Conservation (phyloP, 768 basidiomycete species). For the Tephrocybe sp. region DNA sequence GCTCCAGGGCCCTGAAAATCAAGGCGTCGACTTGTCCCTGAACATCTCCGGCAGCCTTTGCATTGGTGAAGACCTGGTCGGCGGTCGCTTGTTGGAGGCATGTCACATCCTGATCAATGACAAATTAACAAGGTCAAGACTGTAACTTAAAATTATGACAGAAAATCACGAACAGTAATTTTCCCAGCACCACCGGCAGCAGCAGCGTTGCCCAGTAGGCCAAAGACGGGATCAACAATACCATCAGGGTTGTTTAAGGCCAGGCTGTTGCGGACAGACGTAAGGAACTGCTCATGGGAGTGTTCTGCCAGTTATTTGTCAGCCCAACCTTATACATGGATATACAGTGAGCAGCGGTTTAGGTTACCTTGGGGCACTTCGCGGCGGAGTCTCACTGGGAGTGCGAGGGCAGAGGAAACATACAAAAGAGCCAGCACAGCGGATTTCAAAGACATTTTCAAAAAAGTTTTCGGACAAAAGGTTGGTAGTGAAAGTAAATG, state of each 20-base stretch:
- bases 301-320: slow-evolving; percentile 41
- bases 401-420: slow-evolving; percentile 34
- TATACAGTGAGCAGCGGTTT: too few species aligned
- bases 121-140: neutral
- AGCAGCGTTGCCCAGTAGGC: slow-evolving; percentile 65
- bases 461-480: slow-evolving; percentile 14
- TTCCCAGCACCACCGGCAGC: slow-evolving; percentile 53
- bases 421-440: slow-evolving; percentile 34
- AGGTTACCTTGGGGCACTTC: slow-evolving; percentile 66
- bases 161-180: slow-evolving; percentile 40
- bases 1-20: slow-evolving; percentile 64
- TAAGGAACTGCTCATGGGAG: slow-evolving; percentile 61
- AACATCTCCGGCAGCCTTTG: slow-evolving; percentile 60
- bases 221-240: slow-evolving; percentile 64
- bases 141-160: neutral
- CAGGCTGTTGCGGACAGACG: slow-evolving; percentile 47
- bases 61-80: slow-evolving; percentile 73
- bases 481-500: slow-evolving; percentile 20
- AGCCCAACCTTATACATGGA: neutral
- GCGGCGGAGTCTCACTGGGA: slow-evolving; percentile 43
- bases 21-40: slow-evolving; percentile 57
- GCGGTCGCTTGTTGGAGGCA: slow-evolving; percentile 68
- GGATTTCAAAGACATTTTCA: slow-evolving; percentile 33
- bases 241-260: slow-evolving; percentile 55
- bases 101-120: slow-evolving; percentile 42